Base-by-base conservation (phyloP, 495 filamentous ascomycete species). In the Trichoderma asperelloides region DNA sequence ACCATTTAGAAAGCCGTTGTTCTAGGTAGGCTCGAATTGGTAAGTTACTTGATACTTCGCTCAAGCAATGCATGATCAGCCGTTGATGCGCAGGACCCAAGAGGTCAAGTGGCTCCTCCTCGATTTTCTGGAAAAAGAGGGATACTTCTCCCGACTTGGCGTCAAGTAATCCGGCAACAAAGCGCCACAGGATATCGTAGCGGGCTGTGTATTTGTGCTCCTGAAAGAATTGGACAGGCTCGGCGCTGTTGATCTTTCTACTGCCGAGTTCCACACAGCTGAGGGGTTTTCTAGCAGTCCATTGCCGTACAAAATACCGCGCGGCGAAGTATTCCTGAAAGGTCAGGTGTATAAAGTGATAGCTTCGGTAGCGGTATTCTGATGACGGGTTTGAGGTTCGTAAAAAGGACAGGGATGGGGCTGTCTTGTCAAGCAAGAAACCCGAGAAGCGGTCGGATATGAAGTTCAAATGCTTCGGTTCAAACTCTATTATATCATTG, bases 121-220 rank as follows among this genome's bases (percentile, higher is more conserved):
- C 74, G n/a, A 80, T 73, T 57, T 65, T 67, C 37, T 75, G 7
- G 57, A 81, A 76, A 70, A 80, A 80, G 37, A 39, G 21, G 51
- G 57, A 43, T 18, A 45, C 2, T 68, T n/a, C 62, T 30, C 67
- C 33, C 6, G 27, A 33, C 37, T 65, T 65, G 33, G 65, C 66
- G 21, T 72, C 62, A 69, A 82, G 72, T 37, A 80, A 71, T 49
- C 80, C 80, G 27, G 76, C 68, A 49, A 78, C 77, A 72, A 82
- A 82, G 40, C 78, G 75, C 78, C 78, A 82, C 27, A 80, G 69
- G 27, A 80, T 69, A 71, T 78, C 75, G 71, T 78, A 80, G 62
- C 74, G 76, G 23, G 66, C 51, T 43, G 63, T 73, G 67, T 80
- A 82, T 73, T 82, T 82, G 47, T 78, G 41, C 60, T 70, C 37